Base-by-base conservation (phyloP, 2,329 filamentous ascomycete species). In the Claviceps sp. region DNA sequence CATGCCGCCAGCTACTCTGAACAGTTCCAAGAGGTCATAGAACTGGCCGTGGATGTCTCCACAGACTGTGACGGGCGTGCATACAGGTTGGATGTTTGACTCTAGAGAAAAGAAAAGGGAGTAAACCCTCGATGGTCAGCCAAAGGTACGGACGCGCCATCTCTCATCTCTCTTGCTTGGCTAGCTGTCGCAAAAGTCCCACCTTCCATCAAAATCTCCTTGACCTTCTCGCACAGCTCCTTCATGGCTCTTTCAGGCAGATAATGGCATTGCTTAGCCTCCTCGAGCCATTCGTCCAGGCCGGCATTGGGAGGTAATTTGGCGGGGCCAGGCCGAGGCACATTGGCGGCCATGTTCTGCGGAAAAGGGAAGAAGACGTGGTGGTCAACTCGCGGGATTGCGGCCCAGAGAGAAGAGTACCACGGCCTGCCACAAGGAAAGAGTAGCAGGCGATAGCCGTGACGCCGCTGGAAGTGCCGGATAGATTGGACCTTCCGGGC, bases 191-290 rank as follows among this genome's bases (percentile, higher is more conserved):
- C 22, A 13, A 41, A 22, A 45, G 54, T 34, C 63, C 58, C 67
- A 93, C 89, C 89, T 77, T 98, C 93, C 93, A 98, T 98, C 62
- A 98, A 78, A 59, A 89, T 94, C 71, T 97, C 93, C 74, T 98
- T 98, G 55, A 97, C 93, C 66, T 95, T 95, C 73, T 98, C 93
- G 68, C 93, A 98, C 48, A 98, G 78, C 69, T 95, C 87, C 77
- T 98, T 98, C 93, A 98, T 98, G 64, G 94, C 89, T 56, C 84
- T 74, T 71, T 98, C 93, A 48, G 93, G 93, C 50, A 98, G 79
- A 68, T 97, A 96, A 68, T 95, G 93, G 73, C 93, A 97, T 70
- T 93, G 87, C 71, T 95, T 96, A 45, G 93, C 93, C 69, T 94
- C 87, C 65, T 93, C 87, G 37, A 98, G 78, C 93, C 93, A 98